Percentiles rank a stretch among this genome's conserved stretches.
Evolutionary conservation across 371 early-diverging fungal genomes (phyloP).

Genomic region (Capniomyces stellatus): DNA sequence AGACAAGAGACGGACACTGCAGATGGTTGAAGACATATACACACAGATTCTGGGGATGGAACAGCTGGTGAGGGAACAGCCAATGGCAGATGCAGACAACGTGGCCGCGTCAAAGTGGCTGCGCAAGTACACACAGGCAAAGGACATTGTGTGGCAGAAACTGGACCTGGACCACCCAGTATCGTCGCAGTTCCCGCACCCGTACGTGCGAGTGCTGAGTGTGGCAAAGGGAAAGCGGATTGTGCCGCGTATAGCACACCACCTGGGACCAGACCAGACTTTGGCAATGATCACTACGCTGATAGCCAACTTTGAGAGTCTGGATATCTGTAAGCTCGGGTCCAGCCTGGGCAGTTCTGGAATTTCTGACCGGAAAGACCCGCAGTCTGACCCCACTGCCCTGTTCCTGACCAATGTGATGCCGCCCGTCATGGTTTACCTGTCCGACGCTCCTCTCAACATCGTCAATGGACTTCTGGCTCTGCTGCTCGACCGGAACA

Average conservation of each 20-base stretch:
- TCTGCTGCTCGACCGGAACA: slow-evolving; percentile 68
- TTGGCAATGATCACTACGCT: slow-evolving; percentile 55
- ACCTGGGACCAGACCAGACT: slow-evolving; percentile 55
- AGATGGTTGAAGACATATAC: slow-evolving; percentile 62
- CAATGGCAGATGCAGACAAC: no score
- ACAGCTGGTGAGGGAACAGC: slow-evolving; percentile 55
- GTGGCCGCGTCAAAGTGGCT: no score
- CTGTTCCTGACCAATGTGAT: slow-evolving; percentile 65
- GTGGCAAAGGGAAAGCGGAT: slow-evolving; percentile 71
- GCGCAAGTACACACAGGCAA: no score
- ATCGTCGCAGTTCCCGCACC: slow-evolving; percentile 28
- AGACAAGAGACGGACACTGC: slow-evolving; percentile 42
- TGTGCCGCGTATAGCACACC: slow-evolving; percentile 64
- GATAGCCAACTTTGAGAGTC: slow-evolving; percentile 57
- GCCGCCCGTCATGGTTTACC: slow-evolving; percentile 56
- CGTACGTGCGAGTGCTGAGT: slow-evolving; percentile 45
- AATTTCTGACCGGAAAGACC: slow-evolving; percentile 8
- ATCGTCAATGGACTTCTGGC: slow-evolving; percentile 59
- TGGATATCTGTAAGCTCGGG: slow-evolving; percentile 59
- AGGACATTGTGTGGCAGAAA: no score
- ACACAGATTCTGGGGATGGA: slow-evolving; percentile 56
- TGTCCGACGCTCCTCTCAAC: slow-evolving; percentile 63
- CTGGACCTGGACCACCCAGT: slow-evolving; percentile 23
- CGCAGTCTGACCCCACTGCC: slow-evolving; percentile 48
- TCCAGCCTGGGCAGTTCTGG: no score